phyloP scores from a whole-genome alignment of 208 protist species.

The Acanthamoeba sp. region DNA sequence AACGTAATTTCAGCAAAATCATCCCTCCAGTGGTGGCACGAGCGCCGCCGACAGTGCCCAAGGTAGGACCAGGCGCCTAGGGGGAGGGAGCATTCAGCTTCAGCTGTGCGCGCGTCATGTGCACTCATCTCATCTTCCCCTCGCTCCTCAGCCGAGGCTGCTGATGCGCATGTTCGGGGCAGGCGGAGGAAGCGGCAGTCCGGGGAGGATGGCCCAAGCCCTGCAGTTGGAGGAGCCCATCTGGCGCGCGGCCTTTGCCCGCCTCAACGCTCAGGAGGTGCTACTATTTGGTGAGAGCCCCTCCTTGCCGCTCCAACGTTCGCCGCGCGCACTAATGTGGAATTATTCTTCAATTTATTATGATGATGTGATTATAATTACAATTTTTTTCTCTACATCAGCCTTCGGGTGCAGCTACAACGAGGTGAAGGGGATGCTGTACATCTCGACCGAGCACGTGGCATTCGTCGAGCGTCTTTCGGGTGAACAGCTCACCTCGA shows the following conservation, averaged over 20 bases:
- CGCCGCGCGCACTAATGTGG: no score
- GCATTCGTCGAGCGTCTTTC: not conserved
- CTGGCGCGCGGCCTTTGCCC: not conserved
- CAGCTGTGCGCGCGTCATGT: not conserved
- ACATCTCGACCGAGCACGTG: conserved; percentile 23
- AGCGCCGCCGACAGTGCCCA: no score
- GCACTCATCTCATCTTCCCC: no score
- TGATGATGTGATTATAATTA: no score
- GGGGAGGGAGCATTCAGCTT: no score
- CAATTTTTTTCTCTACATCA: not conserved
- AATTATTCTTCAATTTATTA: not conserved
- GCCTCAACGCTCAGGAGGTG: not conserved
- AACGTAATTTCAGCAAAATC: no score
- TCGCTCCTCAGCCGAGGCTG: not conserved
- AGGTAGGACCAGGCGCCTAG: no score
- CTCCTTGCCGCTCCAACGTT: no score
- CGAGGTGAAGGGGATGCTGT: not conserved
- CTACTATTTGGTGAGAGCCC: no score
- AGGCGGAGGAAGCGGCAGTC: not conserved
- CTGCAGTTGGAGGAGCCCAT: not conserved
- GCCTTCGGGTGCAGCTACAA: not conserved
- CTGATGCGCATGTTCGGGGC: conserved; percentile 8
- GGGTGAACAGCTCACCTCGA: not conserved
- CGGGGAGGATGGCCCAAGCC: not conserved
- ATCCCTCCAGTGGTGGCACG: no score